Evolutionary conservation across 2,329 filamentous ascomycete species (phyloP).

Genomic region (Microascus cirrosus): DNA sequence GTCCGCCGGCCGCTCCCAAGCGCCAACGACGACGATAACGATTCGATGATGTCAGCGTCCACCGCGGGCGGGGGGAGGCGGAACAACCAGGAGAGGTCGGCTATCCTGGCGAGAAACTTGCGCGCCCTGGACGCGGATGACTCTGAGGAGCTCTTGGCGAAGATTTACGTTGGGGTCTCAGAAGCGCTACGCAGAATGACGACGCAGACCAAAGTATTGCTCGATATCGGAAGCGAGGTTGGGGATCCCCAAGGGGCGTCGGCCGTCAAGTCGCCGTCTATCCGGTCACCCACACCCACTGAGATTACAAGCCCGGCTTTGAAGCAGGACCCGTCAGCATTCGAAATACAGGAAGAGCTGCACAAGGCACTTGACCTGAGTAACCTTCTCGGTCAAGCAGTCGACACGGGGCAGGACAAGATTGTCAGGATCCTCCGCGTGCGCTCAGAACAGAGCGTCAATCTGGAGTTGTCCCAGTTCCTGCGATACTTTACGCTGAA

Average conservation of each 20-base stretch:
- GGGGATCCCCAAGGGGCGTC: conserved; percentile 13
- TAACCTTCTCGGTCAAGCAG: conserved; percentile 66
- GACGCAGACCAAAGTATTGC: conserved; percentile 85
- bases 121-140: conserved; percentile 73
- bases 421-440: conserved; percentile 68
- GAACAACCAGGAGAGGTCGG: conserved; percentile 78
- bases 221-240: conserved; percentile 80
- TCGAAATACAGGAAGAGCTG: conserved; percentile 60
- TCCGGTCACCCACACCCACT: conserved; percentile 35
- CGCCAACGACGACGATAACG: conserved; percentile 86
- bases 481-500: conserved; percentile 76
- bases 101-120: conserved; percentile 77
- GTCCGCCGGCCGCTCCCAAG: conserved; percentile 81
- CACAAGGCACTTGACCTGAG: conserved; percentile 68
- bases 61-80: conserved; percentile 47
- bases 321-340: conserved; percentile 16
- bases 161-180: conserved; percentile 77
- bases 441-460: conserved; percentile 60
- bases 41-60: conserved; percentile 77
- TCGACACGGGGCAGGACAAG: conserved; percentile 71
- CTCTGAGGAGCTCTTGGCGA: conserved; percentile 70
- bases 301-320: conserved; percentile 34
- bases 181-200: conserved; percentile 78
- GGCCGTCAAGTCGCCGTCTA: conserved; percentile 33
- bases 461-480: conserved; percentile 58